Evolutionary conservation across 495 filamentous ascomycete species (phyloP), one percentile per base, ranked within the genome.

Genomic region (Talaromyces nanjingensis): DNA sequence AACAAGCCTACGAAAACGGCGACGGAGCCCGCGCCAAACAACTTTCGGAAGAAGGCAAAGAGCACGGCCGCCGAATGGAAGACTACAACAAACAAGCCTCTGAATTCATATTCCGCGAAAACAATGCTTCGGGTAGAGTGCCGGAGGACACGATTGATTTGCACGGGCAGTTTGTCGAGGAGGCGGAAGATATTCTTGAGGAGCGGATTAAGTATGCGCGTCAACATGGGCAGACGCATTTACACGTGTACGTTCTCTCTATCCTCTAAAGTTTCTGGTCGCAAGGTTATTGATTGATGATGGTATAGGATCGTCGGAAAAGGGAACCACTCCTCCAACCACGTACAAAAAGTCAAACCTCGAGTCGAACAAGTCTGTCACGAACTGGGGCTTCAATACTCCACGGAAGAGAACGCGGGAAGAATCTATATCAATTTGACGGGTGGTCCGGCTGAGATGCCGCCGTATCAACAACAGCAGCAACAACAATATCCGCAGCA

Each of bases 81-180:
- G 77, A 84, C 31, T 93, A 92, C 73, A 97, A 97, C 80, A 83
- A 81, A 64, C 89, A 96, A 74, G 94, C 94, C 7, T 91, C 91
- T 34, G 91, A 97, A 61, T 96, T 84, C 73, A 98, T 98, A 66
- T 97, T 98, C 81, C 85, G 90, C 2, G 91, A 91, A 75, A 97
- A 97, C 75, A 98, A 97, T 73, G 83, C 89, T 6, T 65, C 73
- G 3, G 87, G 81, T 12, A 83, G 89, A 56, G 87, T 94, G 11
- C 78, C 79, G 11, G 82, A 83, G 25, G 92, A 98, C 69, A 91
- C 89, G 3, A 96, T 98, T 66, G 94, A 98, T 77, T 78, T 98
- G 53, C 94, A 98, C 68, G 92, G 94, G 0, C 88, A 93, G 70
- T 97, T 87, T 71, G 94, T 96, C 55, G 89, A 93, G 70, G 94